Base-by-base conservation (phyloP, 2,329 filamentous ascomycete species). In the Ophiosphaerella korrae region DNA sequence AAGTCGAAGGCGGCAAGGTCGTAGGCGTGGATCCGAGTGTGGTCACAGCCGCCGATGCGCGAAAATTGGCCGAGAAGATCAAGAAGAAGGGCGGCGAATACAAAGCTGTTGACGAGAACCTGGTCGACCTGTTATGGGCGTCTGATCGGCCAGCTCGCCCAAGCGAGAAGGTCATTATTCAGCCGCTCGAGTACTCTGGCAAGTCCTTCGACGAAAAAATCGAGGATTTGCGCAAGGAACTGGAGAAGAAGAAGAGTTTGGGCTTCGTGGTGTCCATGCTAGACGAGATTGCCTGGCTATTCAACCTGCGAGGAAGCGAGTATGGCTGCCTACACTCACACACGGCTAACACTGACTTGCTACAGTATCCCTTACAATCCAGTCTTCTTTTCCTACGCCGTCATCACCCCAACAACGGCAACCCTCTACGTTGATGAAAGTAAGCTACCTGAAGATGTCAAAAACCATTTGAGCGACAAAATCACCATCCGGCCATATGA, bases 261-360 rank as follows among this genome's bases (percentile, higher is more conserved):
- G 93, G 90, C 1, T 91, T 97, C 62, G 86, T 97, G 42, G 85
- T 97, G 39, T 97, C 92, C 5, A 92, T 95, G 87, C 84, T 99
- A 37, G 94, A 99, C 67, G 94, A 99, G 75, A 86, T 97, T 64
- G 94, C 94, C 9, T 99, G 94, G 94, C 82, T 99, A n/a, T 97
- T 97, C 79, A 99, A 99, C 75, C 78, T 99, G 42, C 87, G 94
- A 62, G 94, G 94, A 63, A 94, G 83, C 72, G 94, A 97, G 82
- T 84, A 75, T 57, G 80, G 47, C 11, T 14, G 3, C 3, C 29
- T 7, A 8, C 18, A 26, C 43, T 14, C 11, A 35, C 5, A 3
- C 36, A 14, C 7, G 7, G 18, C 16, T 14, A 18, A 11, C 29
- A 48, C 61, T 66, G 37, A 66, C 47, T 16, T 13, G 13, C 12